These are phyloP conservation scores for Balansia obtecta DNA, from an alignment of 2,329 filamentous ascomycete genomes.

Conservation along the genomic window DNA sequence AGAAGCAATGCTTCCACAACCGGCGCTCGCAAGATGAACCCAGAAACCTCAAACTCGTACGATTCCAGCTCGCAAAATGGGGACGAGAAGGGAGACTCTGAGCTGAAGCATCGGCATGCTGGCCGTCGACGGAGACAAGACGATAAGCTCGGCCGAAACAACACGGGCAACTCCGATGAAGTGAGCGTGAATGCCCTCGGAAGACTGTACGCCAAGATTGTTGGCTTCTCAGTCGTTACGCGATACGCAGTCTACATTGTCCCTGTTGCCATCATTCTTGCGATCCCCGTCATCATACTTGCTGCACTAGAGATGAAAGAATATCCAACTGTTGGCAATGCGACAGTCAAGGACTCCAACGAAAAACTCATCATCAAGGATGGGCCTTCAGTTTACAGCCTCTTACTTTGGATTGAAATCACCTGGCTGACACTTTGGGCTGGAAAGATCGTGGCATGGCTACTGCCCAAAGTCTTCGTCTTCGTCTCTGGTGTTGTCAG, in stretches of 20 bases:
- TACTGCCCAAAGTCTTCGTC: constrained; percentile 51
- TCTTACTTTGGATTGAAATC: constrained; percentile 59
- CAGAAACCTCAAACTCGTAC: constrained; percentile 20
- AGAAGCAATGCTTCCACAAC: constrained; percentile 41
- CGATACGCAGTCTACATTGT: constrained; percentile 57
- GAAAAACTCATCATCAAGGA: background rate
- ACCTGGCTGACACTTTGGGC: constrained; percentile 57
- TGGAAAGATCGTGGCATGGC: constrained; percentile 51
- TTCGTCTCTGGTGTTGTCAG: constrained; percentile 58
- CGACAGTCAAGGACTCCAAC: constrained; percentile 10
- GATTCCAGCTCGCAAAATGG: constrained; percentile 21
- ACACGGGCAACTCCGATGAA: constrained; percentile 36
- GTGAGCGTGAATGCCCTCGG: constrained; percentile 52
- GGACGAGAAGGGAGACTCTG: constrained; percentile 31
- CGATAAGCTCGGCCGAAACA: constrained; percentile 24
- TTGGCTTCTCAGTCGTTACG: constrained; percentile 50
- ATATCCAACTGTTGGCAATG: constrained; percentile 25
- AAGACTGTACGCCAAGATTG: constrained; percentile 49
- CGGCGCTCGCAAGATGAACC: constrained; percentile 35
- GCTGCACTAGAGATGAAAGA: constrained; percentile 27
- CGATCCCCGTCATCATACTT: constrained; percentile 48
- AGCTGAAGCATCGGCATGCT: constrained; percentile 21
- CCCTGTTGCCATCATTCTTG: constrained; percentile 48
- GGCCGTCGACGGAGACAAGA: constrained; percentile 38
- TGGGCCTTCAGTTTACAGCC: constrained; percentile 41